phyloP scores from a whole-genome alignment of 2,329 filamentous ascomycete species.

The Decorospora gaudefroyi region DNA sequence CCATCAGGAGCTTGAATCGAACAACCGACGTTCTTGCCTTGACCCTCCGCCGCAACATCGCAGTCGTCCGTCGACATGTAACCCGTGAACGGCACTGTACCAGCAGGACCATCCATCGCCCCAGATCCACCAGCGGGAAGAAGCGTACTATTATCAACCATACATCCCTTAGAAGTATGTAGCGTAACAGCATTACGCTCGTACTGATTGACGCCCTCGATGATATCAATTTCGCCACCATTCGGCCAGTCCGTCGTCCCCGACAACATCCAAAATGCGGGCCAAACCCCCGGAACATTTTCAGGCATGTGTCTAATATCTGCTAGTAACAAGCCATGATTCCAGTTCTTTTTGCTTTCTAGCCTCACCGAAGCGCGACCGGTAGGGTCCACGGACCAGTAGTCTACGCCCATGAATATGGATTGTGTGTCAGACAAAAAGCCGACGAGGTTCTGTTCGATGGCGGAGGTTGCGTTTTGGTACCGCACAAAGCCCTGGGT shows the following conservation, averaged over 20 bases:
- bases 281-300: slow-evolving; percentile 44
- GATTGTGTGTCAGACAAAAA: slow-evolving; percentile 26
- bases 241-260: slow-evolving; percentile 39
- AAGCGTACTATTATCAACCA: slow-evolving; percentile 27
- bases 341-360: slow-evolving; percentile 39
- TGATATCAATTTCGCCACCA: slow-evolving; percentile 44
- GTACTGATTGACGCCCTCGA: slow-evolving; percentile 45
- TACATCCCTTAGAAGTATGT: slow-evolving; percentile 37
- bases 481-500: slow-evolving; percentile 43
- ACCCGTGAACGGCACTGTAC: slow-evolving; percentile 48
- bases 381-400: slow-evolving; percentile 31
- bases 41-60: slow-evolving; percentile 43
- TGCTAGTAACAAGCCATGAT: slow-evolving; percentile 38
- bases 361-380: slow-evolving; percentile 41
- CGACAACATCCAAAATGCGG: slow-evolving; percentile 42
- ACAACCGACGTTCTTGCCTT: slow-evolving; percentile 45
- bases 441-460: slow-evolving; percentile 22
- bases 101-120: neutral
- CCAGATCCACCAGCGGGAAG: neutral
- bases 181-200: slow-evolving; percentile 37
- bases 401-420: slow-evolving; percentile 51
- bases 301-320: slow-evolving; percentile 46
- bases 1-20: slow-evolving; percentile 13
- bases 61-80: slow-evolving; percentile 53
- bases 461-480: slow-evolving; percentile 21